phyloP scores from a whole-genome alignment of 495 filamentous ascomycete species.

The Daldinia bambusicola region DNA sequence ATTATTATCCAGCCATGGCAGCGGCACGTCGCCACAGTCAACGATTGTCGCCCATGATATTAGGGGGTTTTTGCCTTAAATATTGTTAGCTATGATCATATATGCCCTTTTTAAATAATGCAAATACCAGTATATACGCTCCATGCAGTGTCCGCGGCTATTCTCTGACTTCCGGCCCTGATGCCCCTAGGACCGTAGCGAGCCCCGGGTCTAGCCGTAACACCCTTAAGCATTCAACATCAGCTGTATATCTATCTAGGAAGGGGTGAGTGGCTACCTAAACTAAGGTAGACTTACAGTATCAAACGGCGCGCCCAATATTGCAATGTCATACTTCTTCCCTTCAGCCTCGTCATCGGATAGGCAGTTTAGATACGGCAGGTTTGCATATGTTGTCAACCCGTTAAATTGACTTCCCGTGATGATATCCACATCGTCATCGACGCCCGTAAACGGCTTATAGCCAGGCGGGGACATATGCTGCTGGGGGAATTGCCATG shows the following conservation, averaged over 20 bases:
- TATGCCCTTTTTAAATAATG: background rate
- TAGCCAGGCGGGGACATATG: slow-evolving; percentile 15
- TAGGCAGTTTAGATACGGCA: slow-evolving; percentile 82
- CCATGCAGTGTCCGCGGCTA: slow-evolving; percentile 39
- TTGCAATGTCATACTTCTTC: slow-evolving; percentile 82
- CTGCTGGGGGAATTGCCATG: slow-evolving; percentile 42
- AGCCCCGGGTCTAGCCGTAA: slow-evolving; percentile 71
- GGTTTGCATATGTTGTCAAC: slow-evolving; percentile 79
- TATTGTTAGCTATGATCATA: background rate
- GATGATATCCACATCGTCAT: slow-evolving; percentile 43
- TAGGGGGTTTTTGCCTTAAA: slow-evolving; percentile 52
- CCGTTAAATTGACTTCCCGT: slow-evolving; percentile 65
- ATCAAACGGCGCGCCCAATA: slow-evolving; percentile 72
- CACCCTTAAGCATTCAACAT: slow-evolving; percentile 34
- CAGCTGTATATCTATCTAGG: background rate
- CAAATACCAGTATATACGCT: slow-evolving; percentile 48
- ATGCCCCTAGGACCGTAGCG: slow-evolving; percentile 86
- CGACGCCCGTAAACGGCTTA: slow-evolving; percentile 24
- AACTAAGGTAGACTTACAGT: slow-evolving; percentile 48
- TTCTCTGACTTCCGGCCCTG: slow-evolving; percentile 68
- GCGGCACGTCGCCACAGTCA: slow-evolving; percentile 80
- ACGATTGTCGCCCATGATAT: slow-evolving; percentile 72
- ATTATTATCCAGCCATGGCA: slow-evolving; percentile 76
- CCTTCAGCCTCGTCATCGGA: slow-evolving; percentile 67
- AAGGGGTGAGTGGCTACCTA: background rate